Base-by-base conservation (phyloP, 176 grass and related monocot species). In the Elymus sibiricus region DNA sequence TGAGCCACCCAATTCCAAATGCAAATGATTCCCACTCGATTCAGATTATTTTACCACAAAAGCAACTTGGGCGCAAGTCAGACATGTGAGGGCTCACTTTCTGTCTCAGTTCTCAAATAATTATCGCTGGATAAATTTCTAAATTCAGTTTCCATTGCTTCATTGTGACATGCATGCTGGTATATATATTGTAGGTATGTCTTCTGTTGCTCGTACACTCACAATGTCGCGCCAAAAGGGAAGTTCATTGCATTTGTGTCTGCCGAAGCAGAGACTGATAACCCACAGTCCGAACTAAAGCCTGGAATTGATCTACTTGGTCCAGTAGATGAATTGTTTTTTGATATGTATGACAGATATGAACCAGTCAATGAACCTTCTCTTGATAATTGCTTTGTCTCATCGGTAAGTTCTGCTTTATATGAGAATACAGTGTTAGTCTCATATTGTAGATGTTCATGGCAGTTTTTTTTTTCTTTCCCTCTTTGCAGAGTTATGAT, bases 231-330 rank as follows among this genome's bases (percentile, higher is more conserved):
- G 2, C 95, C 95, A 70, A 95, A 90, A 73, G 91, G 87, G 77
- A 98, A 93, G 71, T 98, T 93, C 69, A 95, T 95, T 86, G 93
- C 95, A 74, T 98, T 98, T 90, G 93, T 98, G 38, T 98, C 93
- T 79, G 66, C 93, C 5, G 92, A 97, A 82, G 95, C 90, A 7
- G 92, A 97, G 51, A 97, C 89, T 60, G 85, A 97, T 74, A 88
- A 82, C 32, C 89, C 90, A 25, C 75, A 95, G 60, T 61, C 84
- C 1, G 95, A 97, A 76, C 86, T 97, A 49, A 91, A 84, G 74
- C 87, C 95, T 77, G 92, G 95, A 61, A 88, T 97, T 73, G 88
- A 93, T 88, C 82, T 97, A 60, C 95, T 97, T 87, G 95, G 92
- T 60, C 82, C 83, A 70, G 88, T 97, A 81, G 92, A 97, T 82